Percentiles rank a stretch among this genome's conserved stretches.
Conservation (phyloP, 1,139 yeast genomes). For the Barnettozyma hawaiiensis region DNA sequence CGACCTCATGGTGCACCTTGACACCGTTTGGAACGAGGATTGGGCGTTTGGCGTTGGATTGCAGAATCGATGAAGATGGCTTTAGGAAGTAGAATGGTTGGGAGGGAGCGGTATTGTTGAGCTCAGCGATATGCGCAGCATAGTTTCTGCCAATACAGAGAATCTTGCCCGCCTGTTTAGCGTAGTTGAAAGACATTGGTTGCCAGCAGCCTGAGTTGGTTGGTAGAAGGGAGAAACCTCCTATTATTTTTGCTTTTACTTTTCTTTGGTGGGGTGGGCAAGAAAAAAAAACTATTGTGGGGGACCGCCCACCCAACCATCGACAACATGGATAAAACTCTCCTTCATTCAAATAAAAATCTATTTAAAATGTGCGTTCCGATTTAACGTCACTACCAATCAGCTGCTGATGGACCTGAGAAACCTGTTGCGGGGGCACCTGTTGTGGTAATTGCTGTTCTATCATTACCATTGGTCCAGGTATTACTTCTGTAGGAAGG, state of each 20-base stretch:
- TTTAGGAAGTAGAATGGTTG: slow-evolving; percentile 90
- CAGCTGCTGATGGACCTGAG: too few species aligned
- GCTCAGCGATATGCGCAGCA: slow-evolving; percentile 88
- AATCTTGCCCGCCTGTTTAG: slow-evolving; percentile 68
- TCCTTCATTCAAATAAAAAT: too few species aligned
- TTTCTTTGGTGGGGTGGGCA: too few species aligned
- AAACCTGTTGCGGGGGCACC: neutral
- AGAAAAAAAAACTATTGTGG: too few species aligned
- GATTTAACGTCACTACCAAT: neutral
- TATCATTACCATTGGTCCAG: slow-evolving; percentile 2
- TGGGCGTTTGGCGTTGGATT: slow-evolving; percentile 50
- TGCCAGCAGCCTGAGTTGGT: too few species aligned
- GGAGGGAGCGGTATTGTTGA: slow-evolving; percentile 72
- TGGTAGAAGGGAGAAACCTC: too few species aligned
- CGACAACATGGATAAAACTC: too few species aligned
- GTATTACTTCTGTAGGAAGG: slow-evolving; percentile 1
- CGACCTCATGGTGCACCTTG: slow-evolving; percentile 87
- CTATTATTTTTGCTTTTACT: too few species aligned
- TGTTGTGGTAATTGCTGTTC: neutral
- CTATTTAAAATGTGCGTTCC: neutral
- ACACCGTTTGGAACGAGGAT: slow-evolving; percentile 79
- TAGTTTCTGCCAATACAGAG: slow-evolving; percentile 95
- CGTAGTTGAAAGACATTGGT: slow-evolving; percentile 56
- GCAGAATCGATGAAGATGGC: slow-evolving; percentile 64
- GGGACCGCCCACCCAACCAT: too few species aligned